Evolutionary conservation across 768 basidiomycete species (phyloP).

Genomic region (Boletus sp.): DNA sequence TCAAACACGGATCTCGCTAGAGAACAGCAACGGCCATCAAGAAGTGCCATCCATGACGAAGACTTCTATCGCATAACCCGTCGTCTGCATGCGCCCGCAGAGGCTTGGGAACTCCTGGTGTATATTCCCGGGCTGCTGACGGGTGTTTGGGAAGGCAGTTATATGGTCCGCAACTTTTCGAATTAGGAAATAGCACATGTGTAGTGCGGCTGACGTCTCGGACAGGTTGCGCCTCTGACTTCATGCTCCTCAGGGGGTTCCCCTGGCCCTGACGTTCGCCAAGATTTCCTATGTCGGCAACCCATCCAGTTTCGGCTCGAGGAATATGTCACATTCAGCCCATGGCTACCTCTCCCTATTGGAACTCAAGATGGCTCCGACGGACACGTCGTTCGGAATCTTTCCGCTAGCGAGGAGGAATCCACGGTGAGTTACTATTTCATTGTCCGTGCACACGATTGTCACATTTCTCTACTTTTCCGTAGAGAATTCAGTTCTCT

Average conservation of each 20-base stretch:
- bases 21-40: slow-evolving; percentile 33
- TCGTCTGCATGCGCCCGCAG: slow-evolving; percentile 10
- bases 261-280: slow-evolving; percentile 7
- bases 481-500: slow-evolving; percentile 25
- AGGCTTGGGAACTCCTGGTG: slow-evolving; percentile 25
- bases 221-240: slow-evolving; percentile 28
- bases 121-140: slow-evolving; percentile 46
- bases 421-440: slow-evolving; percentile 23
- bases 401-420: slow-evolving; percentile 20
- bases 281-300: slow-evolving; percentile 42
- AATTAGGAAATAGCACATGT: slow-evolving; percentile 8
- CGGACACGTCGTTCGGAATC: slow-evolving; percentile 20
- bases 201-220: slow-evolving; percentile 13
- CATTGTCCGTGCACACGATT: slow-evolving; percentile 11
- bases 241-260: slow-evolving; percentile 12
- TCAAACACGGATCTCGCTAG: slow-evolving; percentile 30
- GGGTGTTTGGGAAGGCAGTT: slow-evolving; percentile 60
- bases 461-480: slow-evolving; percentile 15
- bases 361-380: slow-evolving; percentile 20
- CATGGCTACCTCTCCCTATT: slow-evolving; percentile 34
- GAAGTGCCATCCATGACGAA: slow-evolving; percentile 34
- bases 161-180: slow-evolving; percentile 43
- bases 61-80: slow-evolving; percentile 37
- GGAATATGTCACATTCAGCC: slow-evolving; percentile 43
- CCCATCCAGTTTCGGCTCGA: slow-evolving; percentile 49